Base-by-base conservation (phyloP, 164 flowering plant species). In the Magnolia officinalis region DNA sequence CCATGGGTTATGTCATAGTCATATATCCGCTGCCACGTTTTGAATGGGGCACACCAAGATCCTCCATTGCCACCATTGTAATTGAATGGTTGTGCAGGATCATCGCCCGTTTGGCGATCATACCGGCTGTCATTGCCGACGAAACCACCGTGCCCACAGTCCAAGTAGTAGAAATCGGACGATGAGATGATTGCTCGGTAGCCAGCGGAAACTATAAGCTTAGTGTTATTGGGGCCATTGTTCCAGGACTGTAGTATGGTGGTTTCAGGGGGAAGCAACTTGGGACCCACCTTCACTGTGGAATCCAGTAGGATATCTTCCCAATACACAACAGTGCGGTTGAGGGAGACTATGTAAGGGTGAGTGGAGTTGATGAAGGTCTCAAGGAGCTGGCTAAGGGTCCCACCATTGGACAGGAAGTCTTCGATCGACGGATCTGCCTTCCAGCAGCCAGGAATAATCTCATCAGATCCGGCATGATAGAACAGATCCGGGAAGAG, bases 11-110 rank as follows among this genome's bases (percentile, higher is more conserved):
- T 91, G 61, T 95, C 98, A 68, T 95, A 93, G 66, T 91, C 87
- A 67, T 95, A 95, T 11, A 95, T 80, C 18, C 83, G 84, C 72
- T 92, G 92, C 99, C 99, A 95, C 29, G 97, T 92, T 79, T 95
- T 92, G 76, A 92, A 95, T 0, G 99, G 99, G 13, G 87, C 92
- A 70, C 99, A 95, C 99, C 98, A 95, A 6, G 99, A 95, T 1
- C 97, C 97, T 0, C 97, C 97, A 61, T 83, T 74, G 0, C 85
- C 85, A 5, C 78, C 78, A 50, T 63, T 67, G 64, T 80, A 82
- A 50, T 83, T 80, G 71, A 80, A 83, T 3, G 82, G 82, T 4
- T 75, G 20, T 8, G 71, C 67, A 0, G 72, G 78, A 9, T 79
- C 79, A 5, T 76, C 76, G 0, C 83, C 79, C 0, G 80, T 76